Evolutionary conservation across 2,329 filamentous ascomycete genomes (phyloP).

Genomic region (Diaporthe ilicicola): DNA sequence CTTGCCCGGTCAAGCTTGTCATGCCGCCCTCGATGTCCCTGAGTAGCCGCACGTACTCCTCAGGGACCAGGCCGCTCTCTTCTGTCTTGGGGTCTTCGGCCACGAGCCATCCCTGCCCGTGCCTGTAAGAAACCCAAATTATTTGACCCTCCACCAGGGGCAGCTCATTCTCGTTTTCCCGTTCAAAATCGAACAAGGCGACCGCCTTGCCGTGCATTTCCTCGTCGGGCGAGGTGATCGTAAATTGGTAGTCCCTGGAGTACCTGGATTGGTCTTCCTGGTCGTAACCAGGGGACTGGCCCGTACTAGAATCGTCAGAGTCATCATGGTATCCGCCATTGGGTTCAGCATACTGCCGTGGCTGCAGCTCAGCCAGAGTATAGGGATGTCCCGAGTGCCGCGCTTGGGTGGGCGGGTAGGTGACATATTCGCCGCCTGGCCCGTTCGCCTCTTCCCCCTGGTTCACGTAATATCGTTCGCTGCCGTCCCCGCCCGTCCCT

Average conservation of each 20-base stretch:
- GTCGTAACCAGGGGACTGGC: conserved; percentile 65
- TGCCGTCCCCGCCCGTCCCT: conserved; percentile 73
- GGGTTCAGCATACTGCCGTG: conserved; percentile 53
- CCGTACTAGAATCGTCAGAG: conserved; percentile 66
- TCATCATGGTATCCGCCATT: conserved; percentile 62
- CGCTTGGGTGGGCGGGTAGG: conserved; percentile 74
- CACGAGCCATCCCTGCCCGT: conserved; percentile 97
- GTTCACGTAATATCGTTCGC: conserved; percentile 78
- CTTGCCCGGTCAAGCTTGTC: conserved; percentile 73
- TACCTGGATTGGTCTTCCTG: conserved; percentile 80
- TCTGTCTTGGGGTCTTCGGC: conserved; percentile 94
- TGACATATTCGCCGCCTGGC: conserved; percentile 81
- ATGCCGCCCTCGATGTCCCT: conserved; percentile 93
- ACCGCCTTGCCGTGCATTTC: conserved; percentile 98
- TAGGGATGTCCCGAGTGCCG: conserved; percentile 63
- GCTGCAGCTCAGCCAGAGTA: conserved; percentile 54
- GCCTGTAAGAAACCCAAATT: conserved; percentile 94
- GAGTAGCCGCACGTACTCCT: conserved; percentile 93
- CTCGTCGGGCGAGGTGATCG: conserved; percentile 93
- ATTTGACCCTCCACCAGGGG: conserved; percentile 93
- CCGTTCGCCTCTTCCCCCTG: conserved; percentile 76
- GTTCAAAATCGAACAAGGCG: conserved; percentile 91
- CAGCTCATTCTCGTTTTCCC: conserved; percentile 96
- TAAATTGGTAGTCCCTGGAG: conserved; percentile 92
- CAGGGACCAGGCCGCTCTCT: conserved; percentile 93